phyloP scores from a whole-genome alignment of 495 filamentous ascomycete genomes.

The Penicillium tannophilum region DNA sequence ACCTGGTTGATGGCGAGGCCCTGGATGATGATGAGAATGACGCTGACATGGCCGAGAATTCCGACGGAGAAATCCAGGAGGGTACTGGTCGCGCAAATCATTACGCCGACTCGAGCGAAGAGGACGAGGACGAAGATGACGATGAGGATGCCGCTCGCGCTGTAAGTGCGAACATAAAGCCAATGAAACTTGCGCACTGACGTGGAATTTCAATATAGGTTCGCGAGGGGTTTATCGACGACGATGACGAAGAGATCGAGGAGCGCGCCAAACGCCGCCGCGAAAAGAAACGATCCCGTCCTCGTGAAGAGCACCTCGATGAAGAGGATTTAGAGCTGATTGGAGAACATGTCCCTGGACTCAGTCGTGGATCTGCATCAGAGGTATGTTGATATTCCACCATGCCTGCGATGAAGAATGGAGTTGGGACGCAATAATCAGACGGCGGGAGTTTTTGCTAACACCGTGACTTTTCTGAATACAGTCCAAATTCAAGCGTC shows the following conservation, averaged over 20 bases:
- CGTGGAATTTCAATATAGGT: constrained; percentile 53
- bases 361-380: constrained; percentile 61
- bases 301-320: constrained; percentile 83
- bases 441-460: neutral
- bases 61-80: constrained; percentile 62
- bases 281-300: constrained; percentile 49
- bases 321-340: constrained; percentile 97
- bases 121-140: constrained; percentile 96
- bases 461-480: constrained; percentile 15
- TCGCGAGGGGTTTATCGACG: constrained; percentile 93
- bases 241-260: constrained; percentile 83
- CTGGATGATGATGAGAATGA: constrained; percentile 90
- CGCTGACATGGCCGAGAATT: constrained; percentile 81
- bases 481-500: constrained; percentile 88
- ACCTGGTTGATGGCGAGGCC: constrained; percentile 82
- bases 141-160: constrained; percentile 73
- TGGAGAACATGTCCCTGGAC: constrained; percentile 71
- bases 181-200: constrained; percentile 6
- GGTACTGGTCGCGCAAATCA: constrained; percentile 43
- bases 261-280: constrained; percentile 62
- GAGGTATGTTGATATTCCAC: constrained; percentile 53
- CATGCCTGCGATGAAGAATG: neutral
- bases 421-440: neutral
- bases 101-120: constrained; percentile 84
- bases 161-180: constrained; percentile 33